Base-by-base conservation (phyloP, 148 eudicot species). In the Fagopyrum tataricum region DNA sequence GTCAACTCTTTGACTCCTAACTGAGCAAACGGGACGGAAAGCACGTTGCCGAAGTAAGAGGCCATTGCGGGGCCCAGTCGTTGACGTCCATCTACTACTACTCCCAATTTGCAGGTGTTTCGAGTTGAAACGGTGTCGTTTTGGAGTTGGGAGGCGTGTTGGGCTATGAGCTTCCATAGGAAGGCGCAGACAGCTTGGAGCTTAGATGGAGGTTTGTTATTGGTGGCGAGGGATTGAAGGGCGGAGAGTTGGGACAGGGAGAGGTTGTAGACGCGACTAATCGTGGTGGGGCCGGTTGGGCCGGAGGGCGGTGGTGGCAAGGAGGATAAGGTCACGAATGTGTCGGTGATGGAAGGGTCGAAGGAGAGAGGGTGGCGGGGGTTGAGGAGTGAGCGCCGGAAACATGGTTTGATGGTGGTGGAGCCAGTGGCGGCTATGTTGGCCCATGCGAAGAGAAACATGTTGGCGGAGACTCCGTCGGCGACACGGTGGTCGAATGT, bases 381-480 rank as follows among this genome's bases (percentile, higher is more conserved):
- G 59, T 71, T 68, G 56, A 88, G 81, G 2, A 86, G 56, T 0
- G 90, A 84, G 10, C 88, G 88, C 2, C 82, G 81, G 58, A 82
- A 82, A 1, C 80, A 79, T 10, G 88, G 92, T 8, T 51, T 7
- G 62, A 40, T 1, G 69, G 64, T 18, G 74, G 73, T 9, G 37
- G 66, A 71, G 14, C 76, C 66, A 17, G 17, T 77, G n/a, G 86
- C 81, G 39, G 37, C 37, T 31, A 72, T 76, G 73, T 82, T 84
- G 0, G 85, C 84, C 90, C 89, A 88, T 26, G 92, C 72, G 6
- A 84, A 80, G 2, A 88, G 79, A 48, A 88, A 88, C 85, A 86
- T 84, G 84, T 82, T 81, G 79, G 81, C 71, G 1, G 90, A 84
- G 81, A 81, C 74, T 20, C 87, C 90, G 47, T 88, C 89, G 0